Evolutionary conservation across 192 early-diverging fungal species (phyloP), one percentile per base, ranked within the genome.

Genomic region (Coemansia sp.): DNA sequence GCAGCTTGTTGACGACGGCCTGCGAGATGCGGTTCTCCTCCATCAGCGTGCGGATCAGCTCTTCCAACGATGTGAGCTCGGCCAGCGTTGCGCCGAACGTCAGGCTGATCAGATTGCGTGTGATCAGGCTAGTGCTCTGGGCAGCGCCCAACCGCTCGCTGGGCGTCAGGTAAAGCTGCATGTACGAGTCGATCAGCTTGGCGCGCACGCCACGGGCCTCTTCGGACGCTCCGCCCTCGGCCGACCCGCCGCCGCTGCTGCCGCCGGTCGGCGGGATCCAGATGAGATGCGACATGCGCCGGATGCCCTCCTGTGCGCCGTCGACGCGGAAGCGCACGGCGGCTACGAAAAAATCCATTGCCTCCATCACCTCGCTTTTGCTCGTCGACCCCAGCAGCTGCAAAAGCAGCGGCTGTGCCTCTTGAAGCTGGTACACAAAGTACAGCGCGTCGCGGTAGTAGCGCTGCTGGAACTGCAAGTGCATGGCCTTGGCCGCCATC

Each of bases 251-350:
- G 51, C 56, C 51, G 18, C 55, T 53, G 67, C 57, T 71, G 68
- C 66, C 67, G 51, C 80, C 84, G 36, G 85, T 89, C 32, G 89
- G 85, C 48, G 88, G 87, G 65, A 86, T 89, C 91, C 91, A 99
- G 20, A 99, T 91, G 53, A 98, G 91, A 75, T 98, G 97, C 11
- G 96, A 87, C 97, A 99, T 99, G 68, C 88, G 90, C 48, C 90
- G 87, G 59, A 98, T 90, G 38, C 97, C 98, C 32, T 90, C 91
- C 86, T 74, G 80, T 33, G 96, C 91, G 5, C 82, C 85, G 53
- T 94, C 95, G 72, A 99, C 87, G 66, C 92, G 90, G 73, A 90
- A 98, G 39, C 89, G 87, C 75, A 93, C 87, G 3, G 93, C 91
- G 0, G 86, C 81, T 1, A 95, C 93, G 71, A 98, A 94, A 73